Evolutionary conservation across 768 basidiomycete species (phyloP), one percentile per base, ranked within the genome.

Genomic region (Ramaria sp.): DNA sequence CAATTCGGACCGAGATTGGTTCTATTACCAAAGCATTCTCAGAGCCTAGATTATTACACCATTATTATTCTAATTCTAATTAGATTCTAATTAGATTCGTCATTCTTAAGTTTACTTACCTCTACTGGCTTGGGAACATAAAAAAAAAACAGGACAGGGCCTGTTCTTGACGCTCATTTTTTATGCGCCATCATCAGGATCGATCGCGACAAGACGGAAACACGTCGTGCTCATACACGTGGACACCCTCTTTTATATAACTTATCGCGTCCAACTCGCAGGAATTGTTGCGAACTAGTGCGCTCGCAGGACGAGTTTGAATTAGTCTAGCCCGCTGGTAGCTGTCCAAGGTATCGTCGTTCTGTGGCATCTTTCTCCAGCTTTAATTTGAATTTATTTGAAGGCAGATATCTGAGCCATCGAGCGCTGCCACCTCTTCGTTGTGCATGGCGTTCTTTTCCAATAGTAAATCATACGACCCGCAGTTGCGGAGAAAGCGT

Each of bases 381-480:
- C 18, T 39, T n/a, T 12, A 41, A n/a, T 16, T 9, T 34, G 30
- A 5, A 4, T 6, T 16, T 41, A 6, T 12, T 2, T n/a, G n/a
- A n/a, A n/a, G n/a, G n/a, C n/a, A n/a, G n/a, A n/a, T n/a, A n/a
- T n/a, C n/a, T n/a, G n/a, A n/a, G n/a, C n/a, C n/a, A n/a, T n/a
- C n/a, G n/a, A n/a, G n/a, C n/a, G n/a, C n/a, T n/a, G n/a, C n/a
- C n/a, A n/a, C 39, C 13, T 41, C 13, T 41, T 13, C 12, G 16
- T 16, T n/a, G 42, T 47, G 18, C 32, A 55, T 55, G 53, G 53
- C 53, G 3, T 55, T 55, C 25, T 45, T 55, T 43, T 37, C 34
- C 28, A 55, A 37, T 34, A 47, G 8, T 16, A 25, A 10, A 5
- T 25, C 44, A 6, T 45, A 55, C 32, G 53, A 55, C 37, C 30